Evolutionary conservation across 2,329 filamentous ascomycete genomes (phyloP).

Genomic region (Clonostachys byssicola): DNA sequence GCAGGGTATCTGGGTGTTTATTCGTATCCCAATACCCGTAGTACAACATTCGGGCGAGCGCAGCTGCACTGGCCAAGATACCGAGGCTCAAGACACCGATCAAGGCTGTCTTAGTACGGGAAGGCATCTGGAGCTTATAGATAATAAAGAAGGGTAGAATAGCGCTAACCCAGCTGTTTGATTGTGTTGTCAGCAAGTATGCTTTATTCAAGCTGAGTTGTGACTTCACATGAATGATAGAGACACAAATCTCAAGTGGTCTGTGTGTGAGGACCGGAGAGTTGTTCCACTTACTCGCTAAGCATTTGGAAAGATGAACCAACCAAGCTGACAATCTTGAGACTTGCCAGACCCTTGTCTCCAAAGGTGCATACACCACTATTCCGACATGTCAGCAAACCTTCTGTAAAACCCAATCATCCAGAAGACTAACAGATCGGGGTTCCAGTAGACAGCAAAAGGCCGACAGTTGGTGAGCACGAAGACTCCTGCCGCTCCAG

Average conservation of each 20-base stretch:
- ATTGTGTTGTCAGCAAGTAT: too few relatives aligned
- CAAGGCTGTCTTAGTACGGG: conserved; percentile 8
- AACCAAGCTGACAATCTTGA: too few relatives aligned
- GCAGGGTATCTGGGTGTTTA: conserved; percentile 3
- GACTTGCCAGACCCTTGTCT: too few relatives aligned
- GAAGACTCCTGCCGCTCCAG: background rate
- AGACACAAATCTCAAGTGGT: too few relatives aligned
- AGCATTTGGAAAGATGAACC: too few relatives aligned
- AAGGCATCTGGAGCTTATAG: conserved; percentile 14
- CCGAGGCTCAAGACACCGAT: conserved; percentile 3
- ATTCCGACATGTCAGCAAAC: background rate
- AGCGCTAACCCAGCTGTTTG: conserved; percentile 13
- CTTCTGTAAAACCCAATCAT: background rate
- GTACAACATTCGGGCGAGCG: conserved; percentile 3
- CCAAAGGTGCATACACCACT: too few relatives aligned
- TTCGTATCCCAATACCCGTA: conserved; percentile 5
- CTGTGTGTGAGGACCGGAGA: too few relatives aligned
- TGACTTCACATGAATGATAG: too few relatives aligned
- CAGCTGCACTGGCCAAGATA: conserved; percentile 5
- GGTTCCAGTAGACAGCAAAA: conserved; percentile 11
- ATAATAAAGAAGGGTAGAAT: conserved; percentile 20
- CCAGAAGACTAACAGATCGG: conserved; percentile 5
- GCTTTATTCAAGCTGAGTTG: too few relatives aligned
- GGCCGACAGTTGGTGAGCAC: conserved; percentile 12
- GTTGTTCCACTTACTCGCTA: too few relatives aligned